Evolutionary conservation across 345 rosid species (phyloP), one percentile per base, ranked within the genome.

Genomic region (Acer negundo): DNA sequence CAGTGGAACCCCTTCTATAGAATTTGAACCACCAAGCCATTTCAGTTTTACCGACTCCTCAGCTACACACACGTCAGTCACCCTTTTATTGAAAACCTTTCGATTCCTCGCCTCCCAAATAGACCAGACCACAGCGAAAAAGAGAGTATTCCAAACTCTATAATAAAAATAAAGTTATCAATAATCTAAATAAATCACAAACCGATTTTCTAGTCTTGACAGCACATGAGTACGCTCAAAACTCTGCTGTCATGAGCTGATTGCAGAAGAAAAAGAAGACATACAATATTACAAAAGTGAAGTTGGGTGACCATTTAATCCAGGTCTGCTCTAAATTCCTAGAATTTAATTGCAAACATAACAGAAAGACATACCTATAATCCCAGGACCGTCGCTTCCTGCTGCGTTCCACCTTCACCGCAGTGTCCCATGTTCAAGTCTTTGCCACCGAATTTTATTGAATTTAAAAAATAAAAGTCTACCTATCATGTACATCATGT

Each of bases 181-280:
- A 64, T 72, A 51, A 16, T 35, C 19, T 16, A 28, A 35, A 35
- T 35, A 71, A 59, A 71, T 67, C 47, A 77, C 77, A 40, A 73
- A 94, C 95, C 85, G 84, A 6, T 80, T 75, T 85, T 92, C 91
- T 0, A 94, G 86, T 69, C 90, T 90, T 76, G 87, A 64, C 47
- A 90, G 93, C 67, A 80, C 87, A 12, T 70, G 72, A 7, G 95
- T 90, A 28, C 89, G 84, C 84, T 94, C 98, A 81, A 90, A 92
- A 17, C 91, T 94, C 77, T 92, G 95, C 74, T 92, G 78, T 94
- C 94, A 55, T 90, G 98, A 72, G 98, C 93, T 67, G 94, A 95
- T 82, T 42, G 44, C 64, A 69, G 38, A 69, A 75, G 22, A 47
- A 59, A 6, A 66, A 77, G 28, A 40, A 77, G 22, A 20, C 4